phyloP scores from a whole-genome alignment of 1,284 basidiomycete species.

The Puccinia coronata region DNA sequence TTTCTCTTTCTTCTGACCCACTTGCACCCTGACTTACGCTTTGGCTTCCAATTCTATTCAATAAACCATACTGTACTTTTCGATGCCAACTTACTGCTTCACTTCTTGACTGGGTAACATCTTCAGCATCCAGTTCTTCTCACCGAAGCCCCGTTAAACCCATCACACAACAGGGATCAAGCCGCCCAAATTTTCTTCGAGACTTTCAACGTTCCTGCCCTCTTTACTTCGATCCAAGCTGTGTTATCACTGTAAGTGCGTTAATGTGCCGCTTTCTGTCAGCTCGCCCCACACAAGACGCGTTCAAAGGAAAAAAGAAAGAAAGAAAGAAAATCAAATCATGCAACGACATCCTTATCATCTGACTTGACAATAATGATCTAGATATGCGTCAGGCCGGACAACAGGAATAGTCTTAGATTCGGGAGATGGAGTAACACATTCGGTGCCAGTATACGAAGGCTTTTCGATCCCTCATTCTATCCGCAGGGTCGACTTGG shows the following conservation, averaged over 20 bases:
- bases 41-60: background rate
- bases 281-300: constrained; percentile 1
- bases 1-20: constrained; percentile 44
- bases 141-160: constrained; percentile 93
- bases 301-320: background rate
- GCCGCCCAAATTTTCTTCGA: constrained; percentile 98
- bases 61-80: background rate
- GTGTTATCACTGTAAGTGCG: constrained; percentile 82
- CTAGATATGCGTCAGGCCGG: constrained; percentile 94
- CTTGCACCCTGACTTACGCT: constrained; percentile 6
- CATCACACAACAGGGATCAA: constrained; percentile 86
- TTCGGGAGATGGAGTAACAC: constrained; percentile 97
- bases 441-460: constrained; percentile 98
- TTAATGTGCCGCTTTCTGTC: background rate
- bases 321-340: background rate
- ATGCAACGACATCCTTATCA: background rate
- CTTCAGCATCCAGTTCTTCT: constrained; percentile 87
- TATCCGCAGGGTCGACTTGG: constrained; percentile 90
- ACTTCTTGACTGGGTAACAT: background rate
- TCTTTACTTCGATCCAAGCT: constrained; percentile 96
- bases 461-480: constrained; percentile 99
- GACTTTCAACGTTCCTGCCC: constrained; percentile 97
- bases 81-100: background rate
- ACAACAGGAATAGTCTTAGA: constrained; percentile 98
- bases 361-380: constrained; percentile 1